Evolutionary conservation across 345 rosid genomes (phyloP), one percentile per base, ranked within the genome.

Genomic region (Pelargonium nanum): DNA sequence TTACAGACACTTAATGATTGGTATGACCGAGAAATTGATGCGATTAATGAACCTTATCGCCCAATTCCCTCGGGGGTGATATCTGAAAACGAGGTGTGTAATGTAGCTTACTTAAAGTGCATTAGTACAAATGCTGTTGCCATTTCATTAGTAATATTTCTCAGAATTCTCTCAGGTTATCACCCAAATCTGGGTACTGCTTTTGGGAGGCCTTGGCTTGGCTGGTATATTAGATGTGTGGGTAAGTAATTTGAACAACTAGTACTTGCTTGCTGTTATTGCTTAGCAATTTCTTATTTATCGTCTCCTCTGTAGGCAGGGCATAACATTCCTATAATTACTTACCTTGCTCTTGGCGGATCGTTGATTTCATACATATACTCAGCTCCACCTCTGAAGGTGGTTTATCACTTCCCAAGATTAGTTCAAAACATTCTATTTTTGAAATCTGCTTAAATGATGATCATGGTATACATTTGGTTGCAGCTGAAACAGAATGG

Each of bases 341-440:
- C 87, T 58, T 87, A 81, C 77, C 99, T 93, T 71, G 99, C 99
- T 64, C 8, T 89, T 67, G 99, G 99, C 57, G 99, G 99, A 70
- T 93, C 99, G 56, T 83, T 93, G 64, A 70, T 93, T 20, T 89
- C 99, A 5, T 89, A 84, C 75, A 80, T 89, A 68, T 93, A 93
- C 80, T 93, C 99, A 51, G 99, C 97, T 74, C 99, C 99, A 21
- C 99, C 99, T 73, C 72, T 93, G 50, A 93, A 89, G 97, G 99
- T 87, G 65, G 60, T 61, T n/a, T 57, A 70, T 72, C 17, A 54
- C 66, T 60, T 61, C 55, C 26, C 59, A 25, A 24, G 17, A 25
- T 58, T 40, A 68, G 59, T 15, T 16, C 59, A 65, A 26, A n/a
- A 19, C 7, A n/a, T n/a, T 63, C 48, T 44, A 10, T 65, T 53